Percentiles rank a stretch among this genome's conserved stretches.
phyloP scores from a whole-genome alignment of 257 asterid species.

The Solanum peruvianum region DNA sequence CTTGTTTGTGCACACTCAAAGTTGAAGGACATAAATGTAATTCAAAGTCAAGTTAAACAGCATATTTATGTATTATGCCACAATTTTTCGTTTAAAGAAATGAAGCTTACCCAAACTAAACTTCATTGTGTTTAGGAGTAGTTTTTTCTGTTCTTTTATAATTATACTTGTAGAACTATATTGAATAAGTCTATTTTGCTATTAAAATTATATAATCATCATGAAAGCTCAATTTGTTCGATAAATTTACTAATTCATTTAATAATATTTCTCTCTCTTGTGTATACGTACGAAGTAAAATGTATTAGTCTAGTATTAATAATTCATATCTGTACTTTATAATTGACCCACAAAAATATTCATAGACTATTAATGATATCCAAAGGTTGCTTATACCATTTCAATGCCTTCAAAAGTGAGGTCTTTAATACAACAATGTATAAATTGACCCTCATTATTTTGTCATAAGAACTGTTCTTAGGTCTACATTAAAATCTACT shows the following conservation, averaged over 20 bases:
- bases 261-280: background rate
- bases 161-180: no score
- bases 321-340: background rate
- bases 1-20: no score
- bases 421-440: background rate
- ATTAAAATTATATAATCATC: background rate
- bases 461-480: background rate
- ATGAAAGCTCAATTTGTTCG: background rate
- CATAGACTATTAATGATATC: background rate
- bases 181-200: background rate
- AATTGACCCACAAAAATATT: background rate
- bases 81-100: no score
- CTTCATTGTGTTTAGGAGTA: no score
- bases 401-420: background rate
- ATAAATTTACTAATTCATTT: background rate
- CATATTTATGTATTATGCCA: no score
- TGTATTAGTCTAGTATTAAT: background rate
- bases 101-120: no score
- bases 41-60: no score
- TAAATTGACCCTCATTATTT: background rate
- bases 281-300: background rate
- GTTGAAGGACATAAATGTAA: no score
- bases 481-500: background rate
- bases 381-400: background rate
- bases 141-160: no score